phyloP scores from a whole-genome alignment of 768 basidiomycete genomes.

The Tylopilus balloui region DNA sequence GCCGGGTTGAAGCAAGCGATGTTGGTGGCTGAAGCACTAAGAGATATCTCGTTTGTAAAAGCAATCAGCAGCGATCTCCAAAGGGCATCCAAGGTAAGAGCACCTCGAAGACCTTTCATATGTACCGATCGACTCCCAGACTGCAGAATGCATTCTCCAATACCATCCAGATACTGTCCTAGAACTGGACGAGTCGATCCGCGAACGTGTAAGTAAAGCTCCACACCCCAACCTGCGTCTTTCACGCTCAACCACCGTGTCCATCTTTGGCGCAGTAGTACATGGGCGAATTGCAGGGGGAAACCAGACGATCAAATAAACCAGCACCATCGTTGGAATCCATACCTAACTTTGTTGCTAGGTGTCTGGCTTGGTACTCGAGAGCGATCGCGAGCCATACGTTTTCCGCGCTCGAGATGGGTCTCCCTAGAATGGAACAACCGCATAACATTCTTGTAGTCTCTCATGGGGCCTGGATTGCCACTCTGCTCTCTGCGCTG shows the following conservation, averaged over 20 bases:
- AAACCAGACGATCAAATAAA: slow-evolving; percentile 14
- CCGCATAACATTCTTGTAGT: slow-evolving; percentile 47
- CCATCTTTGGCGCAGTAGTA: slow-evolving; percentile 35
- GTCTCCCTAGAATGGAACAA: slow-evolving; percentile 30
- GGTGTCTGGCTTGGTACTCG: slow-evolving; percentile 64
- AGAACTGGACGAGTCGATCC: slow-evolving; percentile 42
- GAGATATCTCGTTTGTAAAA: slow-evolving; percentile 48
- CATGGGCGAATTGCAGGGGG: slow-evolving; percentile 61
- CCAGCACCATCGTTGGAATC: slow-evolving; percentile 25
- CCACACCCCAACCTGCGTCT: neutral
- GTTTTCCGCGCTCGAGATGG: slow-evolving; percentile 13
- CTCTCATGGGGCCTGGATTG: slow-evolving; percentile 65
- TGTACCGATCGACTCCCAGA: slow-evolving; percentile 37
- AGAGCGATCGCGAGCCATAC: slow-evolving; percentile 36
- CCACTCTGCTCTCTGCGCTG: slow-evolving; percentile 46
- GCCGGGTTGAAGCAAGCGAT: slow-evolving; percentile 56
- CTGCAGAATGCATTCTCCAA: slow-evolving; percentile 59
- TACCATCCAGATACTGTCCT: slow-evolving; percentile 45
- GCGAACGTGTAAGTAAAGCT: slow-evolving; percentile 56
- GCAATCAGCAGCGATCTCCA: slow-evolving; percentile 71
- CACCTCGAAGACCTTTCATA: neutral
- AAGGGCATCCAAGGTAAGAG: slow-evolving; percentile 59
- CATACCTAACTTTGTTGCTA: slow-evolving; percentile 38
- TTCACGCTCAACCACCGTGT: neutral
- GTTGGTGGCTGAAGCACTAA: slow-evolving; percentile 51